These are phyloP conservation scores for Tarenaya hassleriana DNA, from an alignment of 345 rosid genomes.

Conservation along the genomic window DNA sequence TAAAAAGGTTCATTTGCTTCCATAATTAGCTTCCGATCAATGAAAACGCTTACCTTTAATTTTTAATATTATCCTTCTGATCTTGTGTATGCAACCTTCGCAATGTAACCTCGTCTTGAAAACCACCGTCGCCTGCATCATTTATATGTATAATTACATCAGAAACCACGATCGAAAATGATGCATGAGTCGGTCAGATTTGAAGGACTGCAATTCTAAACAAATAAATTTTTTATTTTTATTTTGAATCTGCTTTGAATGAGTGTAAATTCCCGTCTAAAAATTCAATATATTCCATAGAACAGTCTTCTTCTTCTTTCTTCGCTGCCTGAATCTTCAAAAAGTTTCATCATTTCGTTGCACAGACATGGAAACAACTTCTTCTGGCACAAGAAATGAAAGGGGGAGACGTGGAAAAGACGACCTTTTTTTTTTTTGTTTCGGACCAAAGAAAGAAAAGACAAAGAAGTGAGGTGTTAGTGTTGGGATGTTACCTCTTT, in stretches of 20 bases:
- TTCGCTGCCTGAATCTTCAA: conserved; percentile 5
- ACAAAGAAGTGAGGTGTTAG: no score
- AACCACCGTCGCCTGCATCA: conserved; percentile 48
- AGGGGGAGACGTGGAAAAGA: no score
- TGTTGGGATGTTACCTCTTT: conserved; percentile 23
- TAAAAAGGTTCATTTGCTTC: conserved; percentile 17
- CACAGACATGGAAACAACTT: not conserved
- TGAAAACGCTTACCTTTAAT: conserved; percentile 46
- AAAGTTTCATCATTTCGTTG: not conserved
- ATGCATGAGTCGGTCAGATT: no score
- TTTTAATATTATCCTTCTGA: conserved; percentile 39
- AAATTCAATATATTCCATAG: no score
- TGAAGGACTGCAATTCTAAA: no score
- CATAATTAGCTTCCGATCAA: not conserved
- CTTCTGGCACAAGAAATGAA: no score
- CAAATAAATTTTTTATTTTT: no score
- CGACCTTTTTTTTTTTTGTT: not conserved
- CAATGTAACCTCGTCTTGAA: conserved; percentile 61
- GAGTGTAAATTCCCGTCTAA: no score
- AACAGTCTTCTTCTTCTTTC: not conserved
- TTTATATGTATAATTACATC: not conserved
- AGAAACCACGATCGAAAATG: no score
- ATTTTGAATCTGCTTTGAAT: no score
- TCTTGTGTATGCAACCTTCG: conserved; percentile 56
- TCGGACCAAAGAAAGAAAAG: conserved; percentile 7